Evolutionary conservation across 2,329 filamentous ascomycete species (phyloP), one percentile per base, ranked within the genome.

Genomic region (Cryphonectria nitschkei): DNA sequence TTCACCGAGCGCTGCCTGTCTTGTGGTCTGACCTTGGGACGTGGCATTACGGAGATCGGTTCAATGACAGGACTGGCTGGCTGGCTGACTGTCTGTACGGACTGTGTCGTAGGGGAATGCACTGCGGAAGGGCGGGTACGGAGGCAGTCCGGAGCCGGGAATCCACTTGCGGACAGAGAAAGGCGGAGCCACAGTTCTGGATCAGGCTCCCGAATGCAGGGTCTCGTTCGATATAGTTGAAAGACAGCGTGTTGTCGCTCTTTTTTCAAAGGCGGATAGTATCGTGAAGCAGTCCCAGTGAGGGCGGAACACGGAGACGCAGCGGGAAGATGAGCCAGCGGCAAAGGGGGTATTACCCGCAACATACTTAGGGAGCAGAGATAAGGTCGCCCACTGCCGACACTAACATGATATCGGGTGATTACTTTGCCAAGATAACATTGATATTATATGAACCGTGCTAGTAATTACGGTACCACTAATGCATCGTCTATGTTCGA

Each of bases 1-100:
- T 43, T 71, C 4, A 63, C 67, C 5, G 70, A 71, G 37, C 70
- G 70, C 62, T 71, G 70, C n/a, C 70, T 43, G 62, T 71, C 70
- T 62, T 71, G 66, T 34, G 70, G 67, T 26, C 66, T 65, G 37
- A 71, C 67, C 46, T 71, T 71, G 2, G 67, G 70, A 39, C 70
- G 70, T 32, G 70, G 70, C 70, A 71, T 71, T 46, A 61, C 69
- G 19, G 14, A 32, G 22, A 9, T 65, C 2, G 22, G 32, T 22
- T 34, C 64, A 26, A 39, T n/a, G 29, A 64, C 34, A 26, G 50
- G 37, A 39, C 37, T 39, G 41, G 3, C 7, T n/a, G 22, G 5
- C 46, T 7, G 8, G 8, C 7, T n/a, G 37, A 11, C 7, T 19
- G 54, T 34, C 34, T 39, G 43, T 41, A 34, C n/a, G 26, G 63